These are phyloP conservation scores for Poa annua DNA, from an alignment of 176 grass and related monocot genomes.

Conservation along the genomic window DNA sequence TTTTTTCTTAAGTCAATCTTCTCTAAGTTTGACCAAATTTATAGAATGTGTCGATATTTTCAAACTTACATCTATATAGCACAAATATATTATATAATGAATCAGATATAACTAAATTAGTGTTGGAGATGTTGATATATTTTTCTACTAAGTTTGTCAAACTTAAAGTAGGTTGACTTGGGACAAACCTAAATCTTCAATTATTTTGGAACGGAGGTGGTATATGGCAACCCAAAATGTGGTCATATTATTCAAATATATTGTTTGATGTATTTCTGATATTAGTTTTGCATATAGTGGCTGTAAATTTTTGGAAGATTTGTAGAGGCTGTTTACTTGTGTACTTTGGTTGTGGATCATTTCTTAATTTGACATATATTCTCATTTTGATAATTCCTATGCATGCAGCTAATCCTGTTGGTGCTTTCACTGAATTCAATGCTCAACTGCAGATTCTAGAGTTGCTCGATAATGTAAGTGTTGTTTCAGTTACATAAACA, in stretches of 20 bases:
- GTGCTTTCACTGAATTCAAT: slow-evolving; percentile 74
- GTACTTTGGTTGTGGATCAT: not conserved
- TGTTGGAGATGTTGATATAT: too few relatives aligned
- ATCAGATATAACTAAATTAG: too few relatives aligned
- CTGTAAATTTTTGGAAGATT: not conserved
- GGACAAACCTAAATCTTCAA: too few relatives aligned
- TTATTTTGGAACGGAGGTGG: too few relatives aligned
- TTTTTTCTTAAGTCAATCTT: too few relatives aligned
- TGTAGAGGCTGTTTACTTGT: not conserved
- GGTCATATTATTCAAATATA: not conserved
- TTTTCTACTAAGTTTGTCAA: too few relatives aligned
- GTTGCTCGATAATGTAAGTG: slow-evolving; percentile 93
- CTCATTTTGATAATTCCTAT: slow-evolving; percentile 39
- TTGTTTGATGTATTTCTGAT: not conserved
- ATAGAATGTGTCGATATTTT: too few relatives aligned
- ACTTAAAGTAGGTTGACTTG: too few relatives aligned
- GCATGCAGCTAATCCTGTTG: slow-evolving; percentile 74
- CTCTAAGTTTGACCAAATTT: too few relatives aligned
- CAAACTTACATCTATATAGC: too few relatives aligned
- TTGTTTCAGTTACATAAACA: slow-evolving; percentile 28
- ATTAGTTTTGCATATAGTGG: not conserved
- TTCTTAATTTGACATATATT: slow-evolving; percentile 16
- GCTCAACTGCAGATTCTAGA: slow-evolving; percentile 96
- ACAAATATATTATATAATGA: too few relatives aligned
- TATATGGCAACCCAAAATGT: slow-evolving; percentile 7